phyloP scores from a whole-genome alignment of 306 rosid species.

The Psophocarpus tetragonolobus region DNA sequence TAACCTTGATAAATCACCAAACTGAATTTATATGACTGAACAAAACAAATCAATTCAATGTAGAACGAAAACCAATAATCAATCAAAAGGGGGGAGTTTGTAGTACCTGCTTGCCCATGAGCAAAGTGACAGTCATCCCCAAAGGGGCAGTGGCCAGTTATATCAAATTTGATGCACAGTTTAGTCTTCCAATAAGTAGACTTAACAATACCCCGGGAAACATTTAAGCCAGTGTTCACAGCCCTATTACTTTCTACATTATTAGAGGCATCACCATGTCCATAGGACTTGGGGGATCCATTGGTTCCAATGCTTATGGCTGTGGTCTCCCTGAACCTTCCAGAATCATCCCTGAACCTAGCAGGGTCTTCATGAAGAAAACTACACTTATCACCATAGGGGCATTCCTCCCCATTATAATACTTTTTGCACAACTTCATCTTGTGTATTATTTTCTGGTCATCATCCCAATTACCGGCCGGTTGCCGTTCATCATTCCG shows the following conservation, averaged over 20 bases:
- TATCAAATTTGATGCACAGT: constrained; percentile 78
- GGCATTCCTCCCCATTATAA: constrained; percentile 88
- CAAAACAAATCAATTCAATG: constrained; percentile 14
- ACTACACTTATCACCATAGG: constrained; percentile 86
- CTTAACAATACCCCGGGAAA: constrained; percentile 37
- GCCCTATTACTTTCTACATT: constrained; percentile 49
- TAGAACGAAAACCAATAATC: background rate
- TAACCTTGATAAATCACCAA: constrained; percentile 1
- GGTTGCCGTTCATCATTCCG: constrained; percentile 52
- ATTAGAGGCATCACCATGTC: constrained; percentile 44
- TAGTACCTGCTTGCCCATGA: constrained; percentile 85
- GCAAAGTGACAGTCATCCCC: constrained; percentile 89
- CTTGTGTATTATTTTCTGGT: constrained; percentile 81
- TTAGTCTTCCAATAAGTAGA: constrained; percentile 79
- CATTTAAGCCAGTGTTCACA: constrained; percentile 40
- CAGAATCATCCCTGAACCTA: constrained; percentile 72
- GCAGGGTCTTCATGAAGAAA: constrained; percentile 92
- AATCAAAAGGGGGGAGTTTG: background rate
- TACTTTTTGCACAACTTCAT: constrained; percentile 96
- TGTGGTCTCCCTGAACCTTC: constrained; percentile 70
- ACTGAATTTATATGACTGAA: background rate
- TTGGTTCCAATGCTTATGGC: constrained; percentile 75
- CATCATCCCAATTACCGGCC: constrained; percentile 73
- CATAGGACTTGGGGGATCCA: constrained; percentile 48
- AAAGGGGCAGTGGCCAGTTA: constrained; percentile 70